A percentile compares a stretch with the other conserved stretches of the same genome.
Conservation (phyloP, 75 land plant species). For the Pinus albicaulis region DNA sequence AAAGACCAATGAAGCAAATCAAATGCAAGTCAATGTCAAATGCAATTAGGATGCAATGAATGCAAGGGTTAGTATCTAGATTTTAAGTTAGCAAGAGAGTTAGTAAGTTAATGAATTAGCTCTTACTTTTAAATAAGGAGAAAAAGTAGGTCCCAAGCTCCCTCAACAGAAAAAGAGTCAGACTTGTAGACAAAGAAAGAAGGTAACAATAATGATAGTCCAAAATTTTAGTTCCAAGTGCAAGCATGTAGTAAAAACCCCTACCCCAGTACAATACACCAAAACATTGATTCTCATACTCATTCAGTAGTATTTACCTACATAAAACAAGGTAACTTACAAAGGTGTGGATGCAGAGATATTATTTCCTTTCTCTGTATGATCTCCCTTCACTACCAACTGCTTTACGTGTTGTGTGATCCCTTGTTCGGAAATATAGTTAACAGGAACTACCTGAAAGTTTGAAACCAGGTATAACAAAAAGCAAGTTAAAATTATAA, state of each 20-base stretch:
- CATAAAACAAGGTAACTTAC: constrained; percentile 5
- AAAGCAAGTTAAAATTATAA: constrained; percentile 6
- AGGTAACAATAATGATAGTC: neutral
- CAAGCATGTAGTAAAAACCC: no score
- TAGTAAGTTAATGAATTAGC: no score
- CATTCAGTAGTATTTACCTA: neutral
- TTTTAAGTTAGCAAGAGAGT: no score
- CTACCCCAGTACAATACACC: no score
- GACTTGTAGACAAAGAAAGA: neutral
- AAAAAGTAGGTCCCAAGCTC: no score
- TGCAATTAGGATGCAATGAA: no score
- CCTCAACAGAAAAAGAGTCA: no score
- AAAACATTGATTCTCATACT: no score
- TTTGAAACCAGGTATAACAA: neutral
- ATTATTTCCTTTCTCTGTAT: constrained; percentile 1
- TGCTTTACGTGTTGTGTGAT: neutral
- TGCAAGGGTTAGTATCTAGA: no score
- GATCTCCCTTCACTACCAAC: neutral
- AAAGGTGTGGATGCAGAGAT: neutral
- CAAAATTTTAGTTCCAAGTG: neutral
- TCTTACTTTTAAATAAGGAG: no score
- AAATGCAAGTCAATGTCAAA: no score
- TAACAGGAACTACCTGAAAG: constrained; percentile 9
- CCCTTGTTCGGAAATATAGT: neutral
- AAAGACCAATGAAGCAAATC: no score